Evolutionary conservation across 768 basidiomycete species (phyloP), one percentile per base, ranked within the genome.

Genomic region (Leccinum uliginosum): DNA sequence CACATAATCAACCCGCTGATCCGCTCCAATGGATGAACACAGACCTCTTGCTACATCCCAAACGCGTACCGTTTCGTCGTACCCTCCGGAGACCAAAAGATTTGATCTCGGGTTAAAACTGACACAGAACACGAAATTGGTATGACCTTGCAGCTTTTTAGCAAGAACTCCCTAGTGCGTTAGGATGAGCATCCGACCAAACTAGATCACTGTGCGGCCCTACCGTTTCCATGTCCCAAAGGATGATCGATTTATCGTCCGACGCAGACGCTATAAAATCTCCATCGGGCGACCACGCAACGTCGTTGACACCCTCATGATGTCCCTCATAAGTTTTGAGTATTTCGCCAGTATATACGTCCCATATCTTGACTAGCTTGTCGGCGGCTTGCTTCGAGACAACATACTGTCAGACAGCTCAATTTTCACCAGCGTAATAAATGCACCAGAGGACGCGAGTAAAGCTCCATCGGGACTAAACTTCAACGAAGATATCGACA

Each of bases 1-100:
- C 14, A 30, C 24, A 26, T 3, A 17, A 38, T 58, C 30, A 59
- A 56, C 50, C 49, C 12, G 44, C 49, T 40, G 21, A 54, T 45
- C 50, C 17, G 50, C n/a, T 8, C 30, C 27, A 35, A 48, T 29
- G 30, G 21, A 40, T 14, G 27, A 46, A 40, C 44, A 53, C 60
- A 17, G 59, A 93, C 93, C 93, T 81, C 87, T 78, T 24, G 90
- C 85, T 26, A 96, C 86, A 70, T 99, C 95, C 96, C 96, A 98
- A n/a, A 98, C 81, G 49, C 92, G 83, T 17, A 98, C 91, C 15
- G 90, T 93, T 76, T 99, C 97, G 65, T 99, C 97, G 66, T 90
- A 95, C 1, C 91, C 90, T 29, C 97, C 97, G 21, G 92, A 95
- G 15, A 91, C 97, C 53, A 98, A 76, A 32, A 99, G 75, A 70